Evolutionary conservation across 2,329 filamentous ascomycete genomes (phyloP).

Genomic region (Aspergillus costaricaensis): DNA sequence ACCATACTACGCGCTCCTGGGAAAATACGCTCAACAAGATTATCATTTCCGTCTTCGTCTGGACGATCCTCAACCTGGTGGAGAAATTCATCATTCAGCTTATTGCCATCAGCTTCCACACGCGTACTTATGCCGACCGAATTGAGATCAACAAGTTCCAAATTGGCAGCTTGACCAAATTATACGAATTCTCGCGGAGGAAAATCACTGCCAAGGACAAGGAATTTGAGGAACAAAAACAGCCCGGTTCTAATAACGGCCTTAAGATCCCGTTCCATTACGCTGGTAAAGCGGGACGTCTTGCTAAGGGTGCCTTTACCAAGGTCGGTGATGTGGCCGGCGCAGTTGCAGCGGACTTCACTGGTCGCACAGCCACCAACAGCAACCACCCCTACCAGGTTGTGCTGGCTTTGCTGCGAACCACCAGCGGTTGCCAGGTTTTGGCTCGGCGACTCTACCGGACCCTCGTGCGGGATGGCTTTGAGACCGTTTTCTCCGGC

Average conservation of each 20-base stretch:
- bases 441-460: conserved; percentile 86
- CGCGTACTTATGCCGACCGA: conserved; percentile 83
- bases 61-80: conserved; percentile 75
- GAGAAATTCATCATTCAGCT: conserved; percentile 95
- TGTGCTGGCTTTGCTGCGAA: conserved; percentile 73
- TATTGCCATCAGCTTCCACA: conserved; percentile 90
- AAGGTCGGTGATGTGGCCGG: conserved; percentile 85
- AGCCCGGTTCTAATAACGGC: conserved; percentile 55
- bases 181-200: conserved; percentile 65
- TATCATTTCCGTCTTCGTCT: conserved; percentile 80
- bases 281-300: conserved; percentile 69
- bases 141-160: conserved; percentile 94
- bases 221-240: conserved; percentile 67
- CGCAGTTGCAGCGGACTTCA: conserved; percentile 87
- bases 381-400: conserved; percentile 83
- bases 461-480: conserved; percentile 73
- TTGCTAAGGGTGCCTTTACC: conserved; percentile 72
- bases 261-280: conserved; percentile 72
- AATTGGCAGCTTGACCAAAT: conserved; percentile 67
- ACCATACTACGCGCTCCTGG: conserved; percentile 62
- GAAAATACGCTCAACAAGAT: conserved; percentile 80
- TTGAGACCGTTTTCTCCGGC: conserved; percentile 74
- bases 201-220: conserved; percentile 71
- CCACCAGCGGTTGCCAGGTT: conserved; percentile 73
- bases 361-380: conserved; percentile 67